Evolutionary conservation across 139 green algal species (phyloP), one percentile per base, ranked within the genome.

Genomic region (Chlamydomonas urium): DNA sequence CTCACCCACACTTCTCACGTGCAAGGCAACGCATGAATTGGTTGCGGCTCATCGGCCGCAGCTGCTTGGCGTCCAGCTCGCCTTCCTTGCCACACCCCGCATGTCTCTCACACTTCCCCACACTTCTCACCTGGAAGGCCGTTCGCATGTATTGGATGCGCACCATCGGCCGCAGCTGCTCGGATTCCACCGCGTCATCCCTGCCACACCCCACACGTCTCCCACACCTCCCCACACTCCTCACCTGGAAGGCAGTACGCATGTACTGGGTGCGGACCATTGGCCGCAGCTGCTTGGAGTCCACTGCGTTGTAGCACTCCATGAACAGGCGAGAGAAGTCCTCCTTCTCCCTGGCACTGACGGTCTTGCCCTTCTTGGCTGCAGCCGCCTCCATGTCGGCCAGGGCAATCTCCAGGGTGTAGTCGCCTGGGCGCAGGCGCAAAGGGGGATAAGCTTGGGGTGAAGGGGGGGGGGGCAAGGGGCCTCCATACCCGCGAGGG

Each of bases 191-290:
- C 28, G 81, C 78, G 69, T 90, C n/a, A n/a, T n/a, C n/a, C n/a
- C n/a, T n/a, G 42, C 42, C 42, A 50, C 10, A 24, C 10, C 42
- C 8, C 8, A 24, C 10, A 32, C 71, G 19, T n/a, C n/a, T n/a
- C n/a, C n/a, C n/a, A n/a, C n/a, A n/a, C n/a, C n/a, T n/a, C n/a
- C n/a, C n/a, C n/a, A n/a, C n/a, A n/a, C n/a, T n/a, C n/a, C n/a
- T n/a, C 63, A 85, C 76, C 85, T 97, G 92, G 81, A 97, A 98
- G 1, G 87, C 89, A 2, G 88, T 93, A 59, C 93, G 87, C 85
- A 93, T 91, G 88, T 97, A 98, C 85, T 96, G 89, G 31, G 92
- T 97, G 62, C 92, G 84, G 28, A 97, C 75, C 62, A 93, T 89
- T 24, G 93, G 92, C 42, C 81, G 72, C 42, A 98, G 86, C 87